Percentiles rank a stretch among this genome's conserved stretches.
Conservation (phyloP, 164 flowering plant species). For the Stephania japonica region DNA sequence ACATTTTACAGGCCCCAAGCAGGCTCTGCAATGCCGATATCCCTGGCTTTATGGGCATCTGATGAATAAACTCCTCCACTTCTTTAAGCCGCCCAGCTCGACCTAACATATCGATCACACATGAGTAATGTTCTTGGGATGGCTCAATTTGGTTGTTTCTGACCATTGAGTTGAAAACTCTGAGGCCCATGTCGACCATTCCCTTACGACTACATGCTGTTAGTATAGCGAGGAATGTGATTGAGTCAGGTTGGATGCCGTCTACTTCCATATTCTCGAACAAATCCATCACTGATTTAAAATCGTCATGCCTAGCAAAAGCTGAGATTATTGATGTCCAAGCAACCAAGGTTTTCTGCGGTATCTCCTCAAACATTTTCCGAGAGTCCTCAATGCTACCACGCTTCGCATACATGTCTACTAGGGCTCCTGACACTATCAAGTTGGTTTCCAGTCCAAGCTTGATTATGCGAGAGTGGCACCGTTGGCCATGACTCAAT, state of each 20-base stretch:
- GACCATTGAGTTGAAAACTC: constrained; percentile 54
- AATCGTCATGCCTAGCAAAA: constrained; percentile 73
- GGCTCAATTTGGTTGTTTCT: constrained; percentile 54
- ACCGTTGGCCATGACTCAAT: constrained; percentile 54
- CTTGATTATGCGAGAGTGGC: constrained; percentile 59
- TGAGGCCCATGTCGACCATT: constrained; percentile 59
- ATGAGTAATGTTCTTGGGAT: constrained; percentile 63
- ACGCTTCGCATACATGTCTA: constrained; percentile 93
- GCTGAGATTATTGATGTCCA: constrained; percentile 91
- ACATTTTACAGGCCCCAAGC: constrained; percentile 75
- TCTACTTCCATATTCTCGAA: constrained; percentile 50
- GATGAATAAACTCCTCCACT: constrained; percentile 59
- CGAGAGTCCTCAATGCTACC: constrained; percentile 66
- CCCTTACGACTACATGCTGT: constrained; percentile 71
- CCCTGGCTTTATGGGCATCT: constrained; percentile 61
- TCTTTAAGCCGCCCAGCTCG: constrained; percentile 71
- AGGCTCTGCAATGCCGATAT: constrained; percentile 73
- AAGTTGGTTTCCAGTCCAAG: constrained; percentile 51
- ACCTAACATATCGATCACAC: constrained; percentile 88
- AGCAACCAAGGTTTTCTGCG: constrained; percentile 45
- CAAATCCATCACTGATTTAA: constrained; percentile 44
- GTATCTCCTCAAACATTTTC: constrained; percentile 45
- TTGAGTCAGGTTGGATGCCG: constrained; percentile 55
- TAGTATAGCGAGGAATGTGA: constrained; percentile 71
- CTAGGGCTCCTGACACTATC: constrained; percentile 60